Conservation (phyloP, 2,329 filamentous ascomycete species). For the Lojkania enalia region DNA sequence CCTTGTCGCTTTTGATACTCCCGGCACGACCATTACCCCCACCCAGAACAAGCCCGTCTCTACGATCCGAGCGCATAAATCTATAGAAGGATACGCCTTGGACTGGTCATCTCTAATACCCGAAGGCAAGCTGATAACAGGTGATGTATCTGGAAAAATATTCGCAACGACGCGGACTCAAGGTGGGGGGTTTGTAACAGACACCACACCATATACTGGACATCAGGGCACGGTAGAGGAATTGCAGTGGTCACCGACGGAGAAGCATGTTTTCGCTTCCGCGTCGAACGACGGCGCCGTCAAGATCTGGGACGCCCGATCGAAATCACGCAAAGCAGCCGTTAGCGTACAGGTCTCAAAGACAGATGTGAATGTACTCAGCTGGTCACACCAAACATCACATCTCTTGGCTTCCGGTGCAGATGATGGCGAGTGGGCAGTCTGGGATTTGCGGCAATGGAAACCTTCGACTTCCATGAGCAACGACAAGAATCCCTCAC, state of each 20-base stretch:
- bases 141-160: slow-evolving; percentile 88
- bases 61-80: slow-evolving; percentile 87
- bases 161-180: slow-evolving; percentile 85
- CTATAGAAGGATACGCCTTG: slow-evolving; percentile 86
- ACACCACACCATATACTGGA: slow-evolving; percentile 79
- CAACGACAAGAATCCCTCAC: slow-evolving; percentile 62
- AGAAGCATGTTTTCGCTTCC: slow-evolving; percentile 91
- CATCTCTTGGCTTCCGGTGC: slow-evolving; percentile 91
- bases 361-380: slow-evolving; percentile 93
- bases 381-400: slow-evolving; percentile 85
- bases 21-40: slow-evolving; percentile 76
- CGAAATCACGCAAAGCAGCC: slow-evolving; percentile 85
- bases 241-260: slow-evolving; percentile 92
- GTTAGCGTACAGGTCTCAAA: slow-evolving; percentile 82
- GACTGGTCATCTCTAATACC: slow-evolving; percentile 89
- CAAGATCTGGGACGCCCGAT: slow-evolving; percentile 92
- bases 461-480: slow-evolving; percentile 64
- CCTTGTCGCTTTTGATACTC: slow-evolving; percentile 84
- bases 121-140: slow-evolving; percentile 83
- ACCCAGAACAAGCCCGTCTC: slow-evolving; percentile 86
- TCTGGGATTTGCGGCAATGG: slow-evolving; percentile 97
- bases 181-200: slow-evolving; percentile 86
- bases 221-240: slow-evolving; percentile 90
- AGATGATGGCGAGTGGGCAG: slow-evolving; percentile 90
- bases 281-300: slow-evolving; percentile 93